Evolutionary conservation across 495 filamentous ascomycete species (phyloP).

Genomic region (Stereocaulon alpinum): DNA sequence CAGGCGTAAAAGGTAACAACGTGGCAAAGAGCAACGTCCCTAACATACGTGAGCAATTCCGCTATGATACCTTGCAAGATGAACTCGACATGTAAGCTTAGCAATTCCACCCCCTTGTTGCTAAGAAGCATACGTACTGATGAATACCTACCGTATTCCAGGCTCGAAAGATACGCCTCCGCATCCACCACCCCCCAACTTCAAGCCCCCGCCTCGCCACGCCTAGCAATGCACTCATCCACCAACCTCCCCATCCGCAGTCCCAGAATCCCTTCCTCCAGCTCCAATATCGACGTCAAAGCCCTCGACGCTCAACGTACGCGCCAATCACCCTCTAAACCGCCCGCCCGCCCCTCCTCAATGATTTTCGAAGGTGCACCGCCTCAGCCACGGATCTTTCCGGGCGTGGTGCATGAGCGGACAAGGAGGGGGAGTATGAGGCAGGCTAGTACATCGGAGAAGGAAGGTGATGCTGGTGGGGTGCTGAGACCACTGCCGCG

Average conservation of each 20-base stretch:
- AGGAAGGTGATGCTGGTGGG: conserved; percentile 19
- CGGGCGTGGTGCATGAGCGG: conserved; percentile 55
- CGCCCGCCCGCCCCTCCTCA: conserved; percentile 16
- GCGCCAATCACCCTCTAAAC: conserved; percentile 13
- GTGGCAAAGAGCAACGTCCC: conserved; percentile 95
- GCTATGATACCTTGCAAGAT: conserved; percentile 70
- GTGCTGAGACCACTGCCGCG: neutral
- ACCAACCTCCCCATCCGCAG: neutral
- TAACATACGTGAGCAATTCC: conserved; percentile 78
- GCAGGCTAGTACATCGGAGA: conserved; percentile 28
- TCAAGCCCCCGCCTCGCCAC: conserved; percentile 11
- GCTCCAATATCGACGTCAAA: conserved; percentile 24
- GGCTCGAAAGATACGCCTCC: conserved; percentile 20
- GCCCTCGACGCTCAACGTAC: conserved; percentile 22
- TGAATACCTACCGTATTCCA: neutral
- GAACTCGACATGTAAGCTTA: conserved; percentile 68
- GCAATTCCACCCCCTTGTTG: neutral
- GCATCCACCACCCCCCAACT: neutral
- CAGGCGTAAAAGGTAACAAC: conserved; percentile 71
- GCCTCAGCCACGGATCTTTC: conserved; percentile 60
- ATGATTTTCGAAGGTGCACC: conserved; percentile 24
- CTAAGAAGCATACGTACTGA: neutral
- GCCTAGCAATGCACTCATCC: conserved; percentile 7
- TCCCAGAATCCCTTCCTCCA: conserved; percentile 6
- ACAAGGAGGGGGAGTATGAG: conserved; percentile 40